These are phyloP conservation scores for Cladophialophora chaetospira DNA, from an alignment of 2,329 filamentous ascomycete species.

Conservation along the genomic window DNA sequence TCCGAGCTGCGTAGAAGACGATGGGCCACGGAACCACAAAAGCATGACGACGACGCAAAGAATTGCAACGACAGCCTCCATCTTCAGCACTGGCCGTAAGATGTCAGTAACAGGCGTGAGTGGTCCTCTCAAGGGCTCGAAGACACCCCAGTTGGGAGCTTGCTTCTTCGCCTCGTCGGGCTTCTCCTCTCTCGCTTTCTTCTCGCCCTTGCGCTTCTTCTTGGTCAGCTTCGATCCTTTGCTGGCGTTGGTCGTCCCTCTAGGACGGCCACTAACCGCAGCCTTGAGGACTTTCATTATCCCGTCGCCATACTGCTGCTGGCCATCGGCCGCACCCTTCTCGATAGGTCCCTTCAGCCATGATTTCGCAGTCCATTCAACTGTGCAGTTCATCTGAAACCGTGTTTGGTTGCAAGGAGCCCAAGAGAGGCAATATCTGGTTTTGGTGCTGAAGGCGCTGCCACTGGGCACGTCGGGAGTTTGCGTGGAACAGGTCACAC, in stretches of 20 bases:
- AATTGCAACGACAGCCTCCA: slow-evolving; percentile 75
- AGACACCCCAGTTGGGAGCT: slow-evolving; percentile 68
- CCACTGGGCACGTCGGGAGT: slow-evolving; percentile 95
- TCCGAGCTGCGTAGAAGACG: slow-evolving; percentile 23
- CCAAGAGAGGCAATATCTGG: slow-evolving; percentile 93
- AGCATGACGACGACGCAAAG: slow-evolving; percentile 72
- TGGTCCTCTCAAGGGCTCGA: slow-evolving; percentile 75
- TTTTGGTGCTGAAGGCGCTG: slow-evolving; percentile 88
- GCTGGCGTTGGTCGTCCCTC: slow-evolving; percentile 50
- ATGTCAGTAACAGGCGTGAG: slow-evolving; percentile 71
- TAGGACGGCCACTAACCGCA: slow-evolving; percentile 67
- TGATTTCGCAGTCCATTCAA: slow-evolving; percentile 97
- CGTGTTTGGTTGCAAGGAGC: slow-evolving; percentile 82
- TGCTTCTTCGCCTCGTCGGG: slow-evolving; percentile 46
- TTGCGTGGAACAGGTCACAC: slow-evolving; percentile 78
- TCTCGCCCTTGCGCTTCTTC: slow-evolving; percentile 64
- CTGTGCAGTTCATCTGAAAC: slow-evolving; percentile 81
- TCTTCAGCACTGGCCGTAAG: slow-evolving; percentile 69
- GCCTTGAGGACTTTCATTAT: slow-evolving; percentile 73
- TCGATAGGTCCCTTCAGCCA: slow-evolving; percentile 98
- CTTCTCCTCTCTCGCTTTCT: slow-evolving; percentile 48
- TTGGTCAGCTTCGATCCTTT: slow-evolving; percentile 53
- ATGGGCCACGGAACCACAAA: slow-evolving; percentile 65
- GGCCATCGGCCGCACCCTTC: slow-evolving; percentile 90
- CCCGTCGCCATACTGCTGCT: slow-evolving; percentile 78